Percentiles rank a stretch among this genome's conserved stretches.
These are phyloP conservation scores for Tuber indicum DNA, from an alignment of 495 filamentous ascomycete species.

Conservation along the genomic window DNA sequence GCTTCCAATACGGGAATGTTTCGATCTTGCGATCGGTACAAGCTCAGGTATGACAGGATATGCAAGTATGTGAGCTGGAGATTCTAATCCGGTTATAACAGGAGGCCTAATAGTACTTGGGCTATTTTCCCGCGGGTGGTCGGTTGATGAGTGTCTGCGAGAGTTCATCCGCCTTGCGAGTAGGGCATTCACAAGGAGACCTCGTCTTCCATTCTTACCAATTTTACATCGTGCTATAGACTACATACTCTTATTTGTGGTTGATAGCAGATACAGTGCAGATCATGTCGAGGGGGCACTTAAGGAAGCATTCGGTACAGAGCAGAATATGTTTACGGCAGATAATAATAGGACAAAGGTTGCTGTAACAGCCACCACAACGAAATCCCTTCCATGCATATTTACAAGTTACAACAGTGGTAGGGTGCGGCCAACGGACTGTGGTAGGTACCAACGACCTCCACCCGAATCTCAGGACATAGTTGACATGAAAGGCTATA, in stretches of 20 bases:
- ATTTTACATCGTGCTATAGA: constrained; percentile 15
- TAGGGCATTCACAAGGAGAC: constrained; percentile 15
- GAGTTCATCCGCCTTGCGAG: constrained; percentile 21
- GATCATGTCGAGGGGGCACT: constrained; percentile 24
- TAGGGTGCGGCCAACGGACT: constrained; percentile 8
- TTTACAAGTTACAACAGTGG: constrained; percentile 40
- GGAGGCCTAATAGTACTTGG: constrained; percentile 21
- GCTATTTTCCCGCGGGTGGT: constrained; percentile 28
- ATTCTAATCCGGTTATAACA: not conserved
- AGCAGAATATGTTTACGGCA: not conserved
- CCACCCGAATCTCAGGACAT: no score
- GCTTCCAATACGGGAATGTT: constrained; percentile 29
- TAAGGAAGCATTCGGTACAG: constrained; percentile 23
- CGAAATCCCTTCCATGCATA: constrained; percentile 26
- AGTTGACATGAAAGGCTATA: not conserved
- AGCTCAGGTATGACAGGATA: constrained; percentile 25
- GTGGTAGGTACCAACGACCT: not conserved
- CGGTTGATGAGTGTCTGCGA: constrained; percentile 25
- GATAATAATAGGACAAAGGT: constrained; percentile 3
- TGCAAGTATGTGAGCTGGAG: fast-evolving
- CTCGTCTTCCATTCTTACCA: constrained; percentile 5
- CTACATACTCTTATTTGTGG: constrained; percentile 18
- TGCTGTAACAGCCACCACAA: constrained; percentile 28
- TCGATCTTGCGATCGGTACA: constrained; percentile 33
- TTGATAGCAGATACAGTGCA: constrained; percentile 26